Conservation (phyloP, 192 early-diverging fungal genomes). For the Allomyces arbusculus region DNA sequence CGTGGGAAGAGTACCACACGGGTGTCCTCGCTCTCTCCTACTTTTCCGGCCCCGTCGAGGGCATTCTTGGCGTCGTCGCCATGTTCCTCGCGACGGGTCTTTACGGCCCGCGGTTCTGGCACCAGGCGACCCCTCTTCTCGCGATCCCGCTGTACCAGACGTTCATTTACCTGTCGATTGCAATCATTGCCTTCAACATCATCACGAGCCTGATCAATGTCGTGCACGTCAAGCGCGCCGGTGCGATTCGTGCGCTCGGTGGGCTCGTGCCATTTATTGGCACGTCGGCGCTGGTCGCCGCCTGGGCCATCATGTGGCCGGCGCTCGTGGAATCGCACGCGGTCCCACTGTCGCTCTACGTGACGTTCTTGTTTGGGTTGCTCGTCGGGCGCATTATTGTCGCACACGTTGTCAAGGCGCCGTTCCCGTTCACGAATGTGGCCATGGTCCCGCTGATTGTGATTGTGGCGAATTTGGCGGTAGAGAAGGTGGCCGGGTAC, state of each 20-base stretch:
- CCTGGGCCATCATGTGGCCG: slow-evolving; percentile 49
- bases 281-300: slow-evolving; percentile 19
- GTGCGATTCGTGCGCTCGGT: slow-evolving; percentile 17
- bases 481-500: too few species aligned
- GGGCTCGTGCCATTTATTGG: slow-evolving; percentile 45
- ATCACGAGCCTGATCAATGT: background rate
- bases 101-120: slow-evolving; percentile 27
- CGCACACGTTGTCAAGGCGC: slow-evolving; percentile 62
- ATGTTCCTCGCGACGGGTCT: slow-evolving; percentile 42
- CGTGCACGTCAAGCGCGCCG: slow-evolving; percentile 6
- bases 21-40: slow-evolving; percentile 62
- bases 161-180: background rate
- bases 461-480: too few species aligned
- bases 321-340: slow-evolving; percentile 40
- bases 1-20: slow-evolving; percentile 90
- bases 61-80: slow-evolving; percentile 44
- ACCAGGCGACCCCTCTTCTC: background rate
- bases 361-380: slow-evolving; percentile 57
- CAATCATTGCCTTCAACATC: background rate
- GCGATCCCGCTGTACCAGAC: slow-evolving; percentile 3
- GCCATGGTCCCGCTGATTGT: slow-evolving; percentile 36
- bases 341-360: slow-evolving; percentile 41
- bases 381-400: slow-evolving; percentile 69
- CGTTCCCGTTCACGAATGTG: slow-evolving; percentile 56
- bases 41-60: slow-evolving; percentile 78